A percentile compares a stretch with the other conserved stretches of the same genome.
Evolutionary conservation across 805 yeast species (phyloP).

Genomic region (Candida takata): DNA sequence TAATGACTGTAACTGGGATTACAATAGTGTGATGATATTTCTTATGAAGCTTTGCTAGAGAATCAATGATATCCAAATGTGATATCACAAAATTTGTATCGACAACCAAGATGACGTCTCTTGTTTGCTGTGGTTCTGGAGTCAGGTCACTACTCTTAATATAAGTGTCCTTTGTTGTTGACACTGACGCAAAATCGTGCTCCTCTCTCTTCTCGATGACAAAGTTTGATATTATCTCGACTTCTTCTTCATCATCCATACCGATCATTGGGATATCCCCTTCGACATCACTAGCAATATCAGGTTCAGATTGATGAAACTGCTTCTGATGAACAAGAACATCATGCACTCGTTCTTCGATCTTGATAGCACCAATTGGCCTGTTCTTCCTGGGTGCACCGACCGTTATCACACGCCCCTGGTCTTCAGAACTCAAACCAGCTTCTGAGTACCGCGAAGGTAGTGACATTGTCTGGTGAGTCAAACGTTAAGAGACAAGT

Average conservation of each 20-base stretch:
- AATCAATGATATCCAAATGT: slow-evolving; percentile 54
- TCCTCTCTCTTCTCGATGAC: slow-evolving; percentile 23
- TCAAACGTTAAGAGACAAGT: no score
- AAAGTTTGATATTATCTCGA: slow-evolving; percentile 36
- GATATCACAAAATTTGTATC: slow-evolving; percentile 82
- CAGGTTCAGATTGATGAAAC: background rate
- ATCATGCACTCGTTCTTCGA: slow-evolving; percentile 20
- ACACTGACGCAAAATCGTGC: background rate
- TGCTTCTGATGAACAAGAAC: slow-evolving; percentile 2
- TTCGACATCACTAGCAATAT: slow-evolving; percentile 11
- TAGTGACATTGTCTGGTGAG: slow-evolving; percentile 1
- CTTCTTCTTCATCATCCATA: slow-evolving; percentile 39
- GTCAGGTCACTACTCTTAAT: slow-evolving; percentile 6
- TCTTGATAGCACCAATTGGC: slow-evolving; percentile 21
- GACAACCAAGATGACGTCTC: slow-evolving; percentile 45
- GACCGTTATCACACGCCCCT: slow-evolving; percentile 12
- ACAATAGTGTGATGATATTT: slow-evolving; percentile 45
- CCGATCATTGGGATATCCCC: slow-evolving; percentile 45
- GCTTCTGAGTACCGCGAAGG: slow-evolving; percentile 21
- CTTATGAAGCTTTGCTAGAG: slow-evolving; percentile 34
- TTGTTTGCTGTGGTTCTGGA: slow-evolving; percentile 4
- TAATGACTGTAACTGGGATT: slow-evolving; percentile 63
- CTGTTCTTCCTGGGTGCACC: slow-evolving; percentile 13
- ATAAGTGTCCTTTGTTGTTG: background rate
- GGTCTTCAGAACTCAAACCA: slow-evolving; percentile 17